Conservation (phyloP, 805 yeast genomes). For the Barnettozyma californica region DNA sequence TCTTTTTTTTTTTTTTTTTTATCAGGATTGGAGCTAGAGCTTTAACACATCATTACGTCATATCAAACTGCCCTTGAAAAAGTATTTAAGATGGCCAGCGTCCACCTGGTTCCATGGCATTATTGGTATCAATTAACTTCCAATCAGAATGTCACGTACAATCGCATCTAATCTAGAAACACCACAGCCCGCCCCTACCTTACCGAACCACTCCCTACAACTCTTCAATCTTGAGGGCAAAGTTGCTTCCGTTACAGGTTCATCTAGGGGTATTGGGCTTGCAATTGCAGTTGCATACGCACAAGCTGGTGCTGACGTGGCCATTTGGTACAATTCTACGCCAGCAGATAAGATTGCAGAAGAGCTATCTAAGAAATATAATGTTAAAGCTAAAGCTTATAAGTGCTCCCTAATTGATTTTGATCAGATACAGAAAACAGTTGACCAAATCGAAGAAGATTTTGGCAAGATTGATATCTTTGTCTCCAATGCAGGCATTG, state of each 20-base stretch:
- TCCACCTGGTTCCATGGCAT: neutral
- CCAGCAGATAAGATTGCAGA: conserved; percentile 35
- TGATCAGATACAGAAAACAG: conserved; percentile 24
- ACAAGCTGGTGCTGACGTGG: conserved; percentile 87
- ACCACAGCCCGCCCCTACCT: conserved; percentile 50
- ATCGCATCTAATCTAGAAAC: conserved; percentile 21
- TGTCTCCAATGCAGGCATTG: conserved; percentile 87
- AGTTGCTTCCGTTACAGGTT: conserved; percentile 80
- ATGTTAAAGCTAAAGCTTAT: conserved; percentile 60
- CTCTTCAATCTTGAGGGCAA: conserved; percentile 79
- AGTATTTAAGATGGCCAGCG: neutral
- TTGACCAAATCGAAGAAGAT: conserved; percentile 46
- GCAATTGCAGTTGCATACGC: conserved; percentile 82
- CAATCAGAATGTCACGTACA: conserved; percentile 11
- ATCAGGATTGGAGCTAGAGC: neutral
- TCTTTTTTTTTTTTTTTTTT: no score
- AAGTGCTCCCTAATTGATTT: conserved; percentile 30
- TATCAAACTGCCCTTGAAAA: neutral
- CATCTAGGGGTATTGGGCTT: conserved; percentile 78
- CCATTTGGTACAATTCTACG: conserved; percentile 31
- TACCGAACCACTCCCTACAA: conserved; percentile 51
- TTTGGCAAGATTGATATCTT: conserved; percentile 74
- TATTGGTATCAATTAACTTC: neutral
- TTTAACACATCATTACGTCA: conserved; percentile 2
- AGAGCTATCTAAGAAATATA: conserved; percentile 55